Conservation (phyloP, 2,329 filamentous ascomycete species). For the Raffaelea ambrosiae region DNA sequence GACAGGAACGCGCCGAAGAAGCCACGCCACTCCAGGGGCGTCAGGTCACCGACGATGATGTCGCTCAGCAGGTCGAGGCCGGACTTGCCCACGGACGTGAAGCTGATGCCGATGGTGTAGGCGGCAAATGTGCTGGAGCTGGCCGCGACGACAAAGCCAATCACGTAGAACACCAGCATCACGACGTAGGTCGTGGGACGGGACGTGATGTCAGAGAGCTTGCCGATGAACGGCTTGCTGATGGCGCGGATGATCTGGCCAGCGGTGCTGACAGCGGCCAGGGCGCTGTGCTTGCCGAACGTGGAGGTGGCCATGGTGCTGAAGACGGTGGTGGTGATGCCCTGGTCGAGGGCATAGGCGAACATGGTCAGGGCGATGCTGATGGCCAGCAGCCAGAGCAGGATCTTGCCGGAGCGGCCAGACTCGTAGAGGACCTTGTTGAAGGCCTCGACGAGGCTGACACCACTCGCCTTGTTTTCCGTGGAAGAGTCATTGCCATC, state of each 20-base stretch:
- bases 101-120: constrained; percentile 26
- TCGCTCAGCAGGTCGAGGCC: constrained; percentile 27
- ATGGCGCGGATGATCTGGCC: constrained; percentile 28
- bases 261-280: constrained; percentile 23
- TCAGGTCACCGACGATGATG: constrained; percentile 27
- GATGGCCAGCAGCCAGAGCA: constrained; percentile 29
- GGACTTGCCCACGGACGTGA: constrained; percentile 27
- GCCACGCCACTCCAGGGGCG: constrained; percentile 26
- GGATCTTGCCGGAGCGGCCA: constrained; percentile 15
- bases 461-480: constrained; percentile 17
- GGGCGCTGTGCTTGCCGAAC: constrained; percentile 22
- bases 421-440: constrained; percentile 31
- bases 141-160: constrained; percentile 27
- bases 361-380: constrained; percentile 26
- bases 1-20: constrained; percentile 23
- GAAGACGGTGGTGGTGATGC: constrained; percentile 26
- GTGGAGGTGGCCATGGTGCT: constrained; percentile 24
- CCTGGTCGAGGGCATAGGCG: constrained; percentile 28
- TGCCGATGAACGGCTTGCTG: constrained; percentile 29
- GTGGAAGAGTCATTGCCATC: constrained; percentile 11
- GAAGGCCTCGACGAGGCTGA: constrained; percentile 27
- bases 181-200: constrained; percentile 29
- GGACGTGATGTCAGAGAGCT: constrained; percentile 28
- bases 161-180: constrained; percentile 27
- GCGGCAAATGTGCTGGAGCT: constrained; percentile 21